phyloP scores from a whole-genome alignment of 2,329 filamentous ascomycete genomes.

The Graphilbum fragrans region DNA sequence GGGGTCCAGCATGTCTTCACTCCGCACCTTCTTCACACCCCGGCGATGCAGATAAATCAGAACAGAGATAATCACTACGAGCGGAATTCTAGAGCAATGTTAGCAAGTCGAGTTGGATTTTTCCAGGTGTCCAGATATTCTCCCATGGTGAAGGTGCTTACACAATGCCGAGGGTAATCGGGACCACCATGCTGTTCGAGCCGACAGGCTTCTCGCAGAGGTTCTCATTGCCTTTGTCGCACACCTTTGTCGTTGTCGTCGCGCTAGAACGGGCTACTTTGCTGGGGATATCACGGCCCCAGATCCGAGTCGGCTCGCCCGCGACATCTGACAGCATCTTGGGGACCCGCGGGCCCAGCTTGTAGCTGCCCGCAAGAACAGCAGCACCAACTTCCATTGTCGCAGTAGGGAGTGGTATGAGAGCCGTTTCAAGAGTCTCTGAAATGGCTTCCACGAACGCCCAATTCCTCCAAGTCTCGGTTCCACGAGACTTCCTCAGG shows the following conservation, averaged over 20 bases:
- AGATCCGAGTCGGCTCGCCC: slow-evolving; percentile 11
- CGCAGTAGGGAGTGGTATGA: background rate
- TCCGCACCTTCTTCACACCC: slow-evolving; percentile 55
- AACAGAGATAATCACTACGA: slow-evolving; percentile 53
- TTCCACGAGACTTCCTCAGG: too few species aligned
- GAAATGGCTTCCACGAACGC: too few species aligned
- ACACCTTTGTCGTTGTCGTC: slow-evolving; percentile 5
- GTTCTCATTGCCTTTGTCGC: slow-evolving; percentile 18
- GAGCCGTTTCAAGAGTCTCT: too few species aligned
- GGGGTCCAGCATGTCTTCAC: slow-evolving; percentile 75
- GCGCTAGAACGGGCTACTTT: slow-evolving; percentile 11
- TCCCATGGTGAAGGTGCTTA: slow-evolving; percentile 36
- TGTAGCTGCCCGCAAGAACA: slow-evolving; percentile 10
- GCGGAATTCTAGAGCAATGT: slow-evolving; percentile 50
- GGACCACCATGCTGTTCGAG: slow-evolving; percentile 43
- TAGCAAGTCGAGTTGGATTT: background rate
- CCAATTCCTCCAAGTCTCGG: too few species aligned
- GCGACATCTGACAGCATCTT: background rate
- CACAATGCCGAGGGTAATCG: slow-evolving; percentile 58
- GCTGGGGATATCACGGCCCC: slow-evolving; percentile 9
- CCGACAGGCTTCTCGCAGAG: slow-evolving; percentile 50
- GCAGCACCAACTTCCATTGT: slow-evolving; percentile 10
- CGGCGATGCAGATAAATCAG: slow-evolving; percentile 70
- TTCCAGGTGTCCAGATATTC: background rate
- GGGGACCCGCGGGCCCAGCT: slow-evolving; percentile 16